Evolutionary conservation across 2,329 filamentous ascomycete genomes (phyloP).

Genomic region (Sporothrix protearum): DNA sequence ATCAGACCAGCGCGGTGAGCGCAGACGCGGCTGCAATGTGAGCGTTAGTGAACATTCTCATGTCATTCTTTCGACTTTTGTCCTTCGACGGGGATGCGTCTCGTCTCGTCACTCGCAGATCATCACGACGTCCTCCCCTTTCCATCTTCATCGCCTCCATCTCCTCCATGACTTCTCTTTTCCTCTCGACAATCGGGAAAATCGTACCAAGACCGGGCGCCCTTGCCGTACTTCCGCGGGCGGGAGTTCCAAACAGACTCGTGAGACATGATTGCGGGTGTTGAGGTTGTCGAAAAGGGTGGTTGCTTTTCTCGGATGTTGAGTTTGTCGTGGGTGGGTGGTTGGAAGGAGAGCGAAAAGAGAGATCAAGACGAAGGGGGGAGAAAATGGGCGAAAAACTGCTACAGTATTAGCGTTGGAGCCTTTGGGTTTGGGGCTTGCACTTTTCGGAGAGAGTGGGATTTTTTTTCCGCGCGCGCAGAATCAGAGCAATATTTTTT

Average conservation of each 20-base stretch:
- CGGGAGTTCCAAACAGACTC: slow-evolving; percentile 99
- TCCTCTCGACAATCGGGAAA: not conserved
- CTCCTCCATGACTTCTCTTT: not conserved
- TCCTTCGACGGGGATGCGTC: not conserved
- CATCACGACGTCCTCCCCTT: not conserved
- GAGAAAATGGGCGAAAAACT: slow-evolving; percentile 3
- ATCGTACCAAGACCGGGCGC: slow-evolving; percentile 80
- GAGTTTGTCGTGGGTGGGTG: slow-evolving; percentile 9
- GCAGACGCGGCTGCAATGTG: slow-evolving; percentile 57
- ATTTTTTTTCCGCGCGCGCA: slow-evolving; percentile 19
- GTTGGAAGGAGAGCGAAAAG: not conserved
- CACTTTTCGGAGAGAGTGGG: not conserved
- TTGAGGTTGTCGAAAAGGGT: slow-evolving; percentile 11
- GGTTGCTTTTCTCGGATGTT: slow-evolving; percentile 6
- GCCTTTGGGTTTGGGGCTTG: not conserved
- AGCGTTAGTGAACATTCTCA: slow-evolving; percentile 27
- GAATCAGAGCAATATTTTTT: no score
- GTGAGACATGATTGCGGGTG: slow-evolving; percentile 56
- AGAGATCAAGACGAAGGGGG: not conserved
- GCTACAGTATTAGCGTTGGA: not conserved
- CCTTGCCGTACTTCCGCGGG: slow-evolving; percentile 96
- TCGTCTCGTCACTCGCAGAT: not conserved
- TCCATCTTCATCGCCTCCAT: not conserved
- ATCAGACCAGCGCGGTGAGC: slow-evolving; percentile 98
- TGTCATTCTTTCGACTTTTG: not conserved